Conservation (phyloP, 106 monocot genomes). For the Dendrobium nobile region DNA sequence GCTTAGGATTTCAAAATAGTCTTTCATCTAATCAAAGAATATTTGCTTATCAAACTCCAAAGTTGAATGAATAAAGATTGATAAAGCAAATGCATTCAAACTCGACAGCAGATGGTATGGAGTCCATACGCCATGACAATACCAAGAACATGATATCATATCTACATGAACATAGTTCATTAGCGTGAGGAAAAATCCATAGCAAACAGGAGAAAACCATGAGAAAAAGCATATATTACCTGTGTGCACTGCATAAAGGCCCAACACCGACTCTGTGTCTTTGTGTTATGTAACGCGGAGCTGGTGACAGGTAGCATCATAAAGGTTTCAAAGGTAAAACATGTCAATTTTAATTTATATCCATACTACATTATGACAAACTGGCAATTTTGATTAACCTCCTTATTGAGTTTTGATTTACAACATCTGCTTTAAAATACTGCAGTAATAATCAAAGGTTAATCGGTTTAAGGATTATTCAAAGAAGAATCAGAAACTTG, state of each 20-base stretch:
- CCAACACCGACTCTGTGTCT: constrained; percentile 64
- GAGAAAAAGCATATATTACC: constrained; percentile 30
- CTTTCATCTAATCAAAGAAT: constrained; percentile 67
- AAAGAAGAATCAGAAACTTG: background rate
- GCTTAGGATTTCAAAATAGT: constrained; percentile 95
- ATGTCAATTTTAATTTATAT: background rate
- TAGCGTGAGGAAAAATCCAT: background rate
- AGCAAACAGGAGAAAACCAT: background rate
- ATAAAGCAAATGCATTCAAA: constrained; percentile 12
- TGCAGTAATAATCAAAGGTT: constrained; percentile 32
- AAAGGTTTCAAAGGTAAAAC: background rate
- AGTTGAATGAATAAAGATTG: background rate
- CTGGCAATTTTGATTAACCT: constrained; percentile 95
- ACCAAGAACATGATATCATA: constrained; percentile 97
- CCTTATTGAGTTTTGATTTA: constrained; percentile 83
- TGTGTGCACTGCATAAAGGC: constrained; percentile 85
- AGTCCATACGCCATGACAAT: constrained; percentile 93
- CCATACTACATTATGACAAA: constrained; percentile 13
- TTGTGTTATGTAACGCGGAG: constrained; percentile 75
- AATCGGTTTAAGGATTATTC: no score
- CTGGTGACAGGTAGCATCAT: constrained; percentile 32
- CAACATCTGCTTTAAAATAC: constrained; percentile 67
- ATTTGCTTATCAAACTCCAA: background rate
- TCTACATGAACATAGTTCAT: constrained; percentile 31
- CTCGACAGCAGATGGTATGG: constrained; percentile 97